Evolutionary conservation across 345 rosid genomes (phyloP).

Genomic region (Orychophragmus violaceus): DNA sequence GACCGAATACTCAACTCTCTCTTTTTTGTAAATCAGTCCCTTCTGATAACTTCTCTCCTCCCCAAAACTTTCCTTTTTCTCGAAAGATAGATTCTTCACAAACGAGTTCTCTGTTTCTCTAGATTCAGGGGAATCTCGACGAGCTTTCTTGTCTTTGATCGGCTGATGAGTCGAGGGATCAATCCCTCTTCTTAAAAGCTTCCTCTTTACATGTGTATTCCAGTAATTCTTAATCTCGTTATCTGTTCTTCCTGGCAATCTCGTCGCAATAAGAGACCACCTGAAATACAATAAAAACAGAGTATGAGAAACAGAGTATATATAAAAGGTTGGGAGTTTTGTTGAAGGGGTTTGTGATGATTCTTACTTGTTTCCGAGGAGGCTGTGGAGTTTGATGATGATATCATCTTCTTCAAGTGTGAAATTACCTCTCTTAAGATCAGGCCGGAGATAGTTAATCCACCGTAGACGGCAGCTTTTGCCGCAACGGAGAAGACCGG

Average conservation of each 20-base stretch:
- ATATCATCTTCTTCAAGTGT: constrained; percentile 54
- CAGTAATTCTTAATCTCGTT: constrained; percentile 84
- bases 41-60: not conserved
- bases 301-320: not conserved
- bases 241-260: constrained; percentile 82
- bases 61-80: not conserved
- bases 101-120: constrained; percentile 14
- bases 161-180: constrained; percentile 71
- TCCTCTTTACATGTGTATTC: constrained; percentile 79
- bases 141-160: constrained; percentile 35
- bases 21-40: constrained; percentile 29
- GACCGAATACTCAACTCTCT: constrained; percentile 18
- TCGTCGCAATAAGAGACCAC: constrained; percentile 78
- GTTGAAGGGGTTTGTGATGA: not conserved
- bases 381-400: constrained; percentile 57
- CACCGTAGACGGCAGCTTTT: constrained; percentile 68
- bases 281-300: constrained; percentile 26
- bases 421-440: constrained; percentile 61
- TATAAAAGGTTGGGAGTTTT: not conserved
- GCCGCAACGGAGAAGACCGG: constrained; percentile 60
- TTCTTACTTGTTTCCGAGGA: constrained; percentile 44
- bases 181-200: constrained; percentile 71
- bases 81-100: constrained; percentile 13
- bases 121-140: constrained; percentile 1
- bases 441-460: constrained; percentile 60